These are phyloP conservation scores for Candida boleticola DNA, from an alignment of 805 yeast genomes.

Conservation along the genomic window DNA sequence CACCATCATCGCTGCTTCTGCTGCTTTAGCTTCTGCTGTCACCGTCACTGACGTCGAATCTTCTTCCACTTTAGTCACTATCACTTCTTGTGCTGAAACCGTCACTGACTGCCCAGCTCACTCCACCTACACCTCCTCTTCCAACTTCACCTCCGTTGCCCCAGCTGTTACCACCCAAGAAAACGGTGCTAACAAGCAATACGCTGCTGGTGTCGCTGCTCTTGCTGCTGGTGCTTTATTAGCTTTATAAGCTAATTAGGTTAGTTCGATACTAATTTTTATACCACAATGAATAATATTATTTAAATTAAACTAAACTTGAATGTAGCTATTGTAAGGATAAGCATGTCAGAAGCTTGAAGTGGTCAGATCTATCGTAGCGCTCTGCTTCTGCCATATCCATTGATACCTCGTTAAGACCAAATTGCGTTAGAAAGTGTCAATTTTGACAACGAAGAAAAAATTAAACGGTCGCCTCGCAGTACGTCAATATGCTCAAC, in stretches of 20 bases:
- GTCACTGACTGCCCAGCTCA: constrained; percentile 49
- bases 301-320: too few species aligned
- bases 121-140: constrained; percentile 12
- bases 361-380: too few species aligned
- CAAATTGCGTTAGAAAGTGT: too few species aligned
- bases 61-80: constrained; percentile 43
- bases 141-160: constrained; percentile 23
- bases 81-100: constrained; percentile 40
- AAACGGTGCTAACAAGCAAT: constrained; percentile 34
- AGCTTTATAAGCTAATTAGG: constrained; percentile 49
- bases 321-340: too few species aligned
- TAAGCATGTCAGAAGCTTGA: too few species aligned
- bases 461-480: too few species aligned
- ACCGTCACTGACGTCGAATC: constrained; percentile 33
- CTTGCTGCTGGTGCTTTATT: constrained; percentile 53
- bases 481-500: too few species aligned
- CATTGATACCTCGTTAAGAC: too few species aligned
- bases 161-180: constrained; percentile 33
- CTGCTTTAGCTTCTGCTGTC: constrained; percentile 26
- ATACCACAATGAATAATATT: too few species aligned
- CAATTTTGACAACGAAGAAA: too few species aligned
- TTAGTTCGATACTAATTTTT: constrained; percentile 5
- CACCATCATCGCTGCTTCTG: constrained; percentile 34
- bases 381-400: too few species aligned
- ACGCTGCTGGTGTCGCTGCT: constrained; percentile 45